Base-by-base conservation (phyloP, 345 rosid species). In the Eucalyptus curtisii region DNA sequence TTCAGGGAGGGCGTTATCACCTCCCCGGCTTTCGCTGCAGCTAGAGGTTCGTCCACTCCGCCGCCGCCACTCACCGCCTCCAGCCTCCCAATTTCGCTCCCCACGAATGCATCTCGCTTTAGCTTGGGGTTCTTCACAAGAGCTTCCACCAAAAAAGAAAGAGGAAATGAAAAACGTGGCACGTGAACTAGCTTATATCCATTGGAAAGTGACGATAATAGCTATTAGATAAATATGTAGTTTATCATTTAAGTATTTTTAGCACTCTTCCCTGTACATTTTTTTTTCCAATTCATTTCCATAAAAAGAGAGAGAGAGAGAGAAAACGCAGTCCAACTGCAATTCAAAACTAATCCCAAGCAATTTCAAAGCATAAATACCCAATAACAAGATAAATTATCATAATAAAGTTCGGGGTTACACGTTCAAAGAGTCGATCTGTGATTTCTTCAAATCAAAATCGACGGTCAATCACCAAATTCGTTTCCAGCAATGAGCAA, bases 1-100 rank as follows among this genome's bases (percentile, higher is more conserved):
- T 93, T 97, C 57, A 94, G 89, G 88, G 88, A 89, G 16, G 92
- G 91, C 4, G 80, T 86, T 4, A 76, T 86, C 19, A 92, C 64
- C 52, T 49, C 20, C 7, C 52, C 52, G 20, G 20, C 52, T 24
- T 24, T 19, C 5, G 13, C 82, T 30, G 30, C 5, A 1, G 59
- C 42, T 6, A 27, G 79, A 13, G 24, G 19, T 24, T 76, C 82
- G 0, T 33, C 27, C 27, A n/a, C 47, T 45, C 47, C 7, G 24
- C 45, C 49, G 2, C 25, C 4, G 7, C 57, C 79, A 1, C 11
- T n/a, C 31, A 0, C 40, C 66, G 10, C 82, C 7, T 3, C 5
- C 86, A 4, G 31, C 57, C 6, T 76, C 37, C 42, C 52, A 2
- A 8, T 64, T 44, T 31, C 44, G 14, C 87, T 45, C 0, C 12